Evolutionary conservation across 306 rosid genomes (phyloP), one percentile per base, ranked within the genome.

Genomic region (Sindora glabra): DNA sequence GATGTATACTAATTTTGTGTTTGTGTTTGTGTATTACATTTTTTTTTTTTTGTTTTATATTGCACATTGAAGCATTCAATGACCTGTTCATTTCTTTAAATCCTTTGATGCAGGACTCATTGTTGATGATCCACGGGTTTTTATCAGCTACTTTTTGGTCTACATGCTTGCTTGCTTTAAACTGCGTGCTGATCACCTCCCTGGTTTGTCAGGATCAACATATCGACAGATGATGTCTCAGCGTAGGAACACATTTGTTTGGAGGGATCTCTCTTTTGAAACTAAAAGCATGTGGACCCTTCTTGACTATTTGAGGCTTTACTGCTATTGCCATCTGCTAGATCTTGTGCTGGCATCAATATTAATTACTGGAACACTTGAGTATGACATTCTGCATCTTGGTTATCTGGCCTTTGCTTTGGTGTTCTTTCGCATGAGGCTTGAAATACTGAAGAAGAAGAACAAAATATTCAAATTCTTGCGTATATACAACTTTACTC

Each of bases 201-300:
- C 87, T 16, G 74, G 83, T 56, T 73, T 86, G 70, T 80, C 84
- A 3, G 86, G 75, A 51, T 86, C 84, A 37, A 83, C 85, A 1
- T 92, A 86, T 68, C 86, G 66, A 42, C 81, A 82, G 71, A 82
- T 89, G 79, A 41, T 82, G 72, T 89, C 94, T 63, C 99, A 82
- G 48, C 90, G 84, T 4, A 86, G 75, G 61, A 83, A 89, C 68
- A 73, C 77, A 27, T 89, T 82, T 74, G 94, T 89, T 38, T 89
- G 95, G 95, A 81, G 77, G 73, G 99, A 92, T 81, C 94, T 92
- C 54, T 86, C 96, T 57, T 89, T 92, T 69, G 99, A 92, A 84
- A 92, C 99, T 61, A 92, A 92, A 83, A 84, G 97, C 82, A 86
- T 92, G 96, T 92, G 99, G 99, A 92, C 99, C 30, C 53, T 82